A percentile compares a stretch with the other conserved stretches of the same genome.
Conservation (phyloP, 2,329 filamentous ascomycete genomes). For the Pseudogymnoascus sp. region DNA sequence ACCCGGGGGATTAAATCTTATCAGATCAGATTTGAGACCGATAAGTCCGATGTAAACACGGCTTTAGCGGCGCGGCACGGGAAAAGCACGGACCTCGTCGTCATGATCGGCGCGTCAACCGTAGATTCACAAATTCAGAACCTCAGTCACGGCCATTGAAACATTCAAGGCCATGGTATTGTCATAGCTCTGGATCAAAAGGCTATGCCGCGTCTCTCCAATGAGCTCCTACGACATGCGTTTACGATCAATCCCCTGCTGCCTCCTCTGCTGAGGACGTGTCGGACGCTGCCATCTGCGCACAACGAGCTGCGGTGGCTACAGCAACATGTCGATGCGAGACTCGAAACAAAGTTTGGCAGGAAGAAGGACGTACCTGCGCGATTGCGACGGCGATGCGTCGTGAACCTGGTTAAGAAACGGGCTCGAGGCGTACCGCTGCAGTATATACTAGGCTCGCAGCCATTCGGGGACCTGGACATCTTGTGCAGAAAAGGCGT, state of each 20-base stretch:
- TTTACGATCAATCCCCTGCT: conserved; percentile 46
- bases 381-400: background rate
- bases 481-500: conserved; percentile 70
- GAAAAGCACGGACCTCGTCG: background rate
- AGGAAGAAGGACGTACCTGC: conserved; percentile 16
- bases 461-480: conserved; percentile 79
- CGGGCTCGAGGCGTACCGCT: conserved; percentile 62
- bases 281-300: conserved; percentile 55
- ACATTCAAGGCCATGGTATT: background rate
- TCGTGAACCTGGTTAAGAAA: conserved; percentile 39
- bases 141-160: background rate
- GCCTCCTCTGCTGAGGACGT: conserved; percentile 53
- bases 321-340: conserved; percentile 44
- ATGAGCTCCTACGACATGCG: conserved; percentile 48
- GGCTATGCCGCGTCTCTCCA: conserved; percentile 56
- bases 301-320: conserved; percentile 68
- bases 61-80: background rate
- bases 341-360: conserved; percentile 9
- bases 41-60: background rate
- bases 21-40: background rate
- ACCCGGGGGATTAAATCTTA: background rate
- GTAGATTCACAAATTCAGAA: background rate
- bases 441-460: conserved; percentile 81
- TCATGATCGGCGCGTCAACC: background rate
- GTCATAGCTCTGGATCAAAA: background rate